A percentile compares a stretch with the other conserved stretches of the same genome.
Evolutionary conservation across 2,329 filamentous ascomycete species (phyloP).

Genomic region (Pseudopithomyces chartarum): DNA sequence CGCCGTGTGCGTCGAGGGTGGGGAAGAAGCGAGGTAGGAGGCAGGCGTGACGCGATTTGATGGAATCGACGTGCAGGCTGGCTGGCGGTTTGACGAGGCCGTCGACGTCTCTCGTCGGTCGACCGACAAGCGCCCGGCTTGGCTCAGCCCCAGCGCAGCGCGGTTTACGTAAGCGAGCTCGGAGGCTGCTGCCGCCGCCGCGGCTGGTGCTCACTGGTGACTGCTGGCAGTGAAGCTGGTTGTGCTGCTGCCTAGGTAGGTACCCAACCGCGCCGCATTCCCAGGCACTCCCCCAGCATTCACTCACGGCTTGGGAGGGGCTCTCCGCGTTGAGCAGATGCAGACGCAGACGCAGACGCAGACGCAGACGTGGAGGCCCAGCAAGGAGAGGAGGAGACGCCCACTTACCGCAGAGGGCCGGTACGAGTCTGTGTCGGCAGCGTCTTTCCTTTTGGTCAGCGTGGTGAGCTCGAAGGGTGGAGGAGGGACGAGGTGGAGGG

Average conservation of each 20-base stretch:
- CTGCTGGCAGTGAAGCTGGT: too few species aligned
- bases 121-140: slow-evolving; percentile 6
- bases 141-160: not conserved
- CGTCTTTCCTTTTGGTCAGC: slow-evolving; percentile 23
- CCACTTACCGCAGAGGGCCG: slow-evolving; percentile 34
- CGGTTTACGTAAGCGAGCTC: slow-evolving; percentile 9
- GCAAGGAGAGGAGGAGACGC: not conserved
- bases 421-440: slow-evolving; percentile 33
- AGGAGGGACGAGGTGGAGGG: not conserved
- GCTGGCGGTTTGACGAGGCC: slow-evolving; percentile 23
- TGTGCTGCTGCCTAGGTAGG: not conserved
- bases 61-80: slow-evolving; percentile 21
- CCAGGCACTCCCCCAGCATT: not conserved
- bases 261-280: slow-evolving; percentile 7
- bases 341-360: not conserved
- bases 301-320: not conserved
- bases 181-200: slow-evolving; percentile 9
- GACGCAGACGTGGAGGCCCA: not conserved
- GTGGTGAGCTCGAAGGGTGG: not conserved
- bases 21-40: slow-evolving; percentile 20
- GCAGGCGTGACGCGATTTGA: slow-evolving; percentile 27
- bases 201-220: too few species aligned
- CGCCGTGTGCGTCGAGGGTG: slow-evolving; percentile 10
- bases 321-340: not conserved
- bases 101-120: slow-evolving; percentile 22